phyloP scores from a whole-genome alignment of 345 rosid species.

The Schrenkiella parvula region DNA sequence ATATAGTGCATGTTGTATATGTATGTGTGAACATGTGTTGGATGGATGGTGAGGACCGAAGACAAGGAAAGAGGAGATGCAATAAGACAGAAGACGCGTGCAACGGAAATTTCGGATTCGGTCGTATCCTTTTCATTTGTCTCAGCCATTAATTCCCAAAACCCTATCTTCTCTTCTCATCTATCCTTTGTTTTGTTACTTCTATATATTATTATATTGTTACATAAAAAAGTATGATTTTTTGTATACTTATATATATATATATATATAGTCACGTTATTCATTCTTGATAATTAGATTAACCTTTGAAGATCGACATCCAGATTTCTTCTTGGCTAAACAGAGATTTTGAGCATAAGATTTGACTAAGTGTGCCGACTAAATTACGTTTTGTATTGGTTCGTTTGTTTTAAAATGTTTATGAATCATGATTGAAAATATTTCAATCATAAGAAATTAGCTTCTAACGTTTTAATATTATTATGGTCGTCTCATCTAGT shows the following conservation, averaged over 20 bases:
- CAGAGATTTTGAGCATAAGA: not conserved
- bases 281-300: not conserved
- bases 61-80: constrained; percentile 16
- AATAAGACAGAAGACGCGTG: constrained; percentile 31
- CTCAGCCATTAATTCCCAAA: constrained; percentile 27
- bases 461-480: not conserved
- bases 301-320: not conserved
- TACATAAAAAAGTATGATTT: not conserved
- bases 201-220: not conserved
- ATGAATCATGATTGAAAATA: not conserved
- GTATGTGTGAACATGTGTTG: constrained; percentile 11
- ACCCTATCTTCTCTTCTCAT: constrained; percentile 26
- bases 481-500: too few species aligned
- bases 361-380: not conserved
- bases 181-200: not conserved
- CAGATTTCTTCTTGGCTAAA: not conserved
- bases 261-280: not conserved
- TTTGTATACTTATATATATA: not conserved
- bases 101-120: constrained; percentile 26
- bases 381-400: not conserved
- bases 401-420: not conserved
- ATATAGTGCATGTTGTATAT: not conserved
- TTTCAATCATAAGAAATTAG: not conserved
- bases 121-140: constrained; percentile 34
- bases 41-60: constrained; percentile 6